Base-by-base conservation (phyloP, 208 protist species). In the Trypanosoma conorhini region DNA sequence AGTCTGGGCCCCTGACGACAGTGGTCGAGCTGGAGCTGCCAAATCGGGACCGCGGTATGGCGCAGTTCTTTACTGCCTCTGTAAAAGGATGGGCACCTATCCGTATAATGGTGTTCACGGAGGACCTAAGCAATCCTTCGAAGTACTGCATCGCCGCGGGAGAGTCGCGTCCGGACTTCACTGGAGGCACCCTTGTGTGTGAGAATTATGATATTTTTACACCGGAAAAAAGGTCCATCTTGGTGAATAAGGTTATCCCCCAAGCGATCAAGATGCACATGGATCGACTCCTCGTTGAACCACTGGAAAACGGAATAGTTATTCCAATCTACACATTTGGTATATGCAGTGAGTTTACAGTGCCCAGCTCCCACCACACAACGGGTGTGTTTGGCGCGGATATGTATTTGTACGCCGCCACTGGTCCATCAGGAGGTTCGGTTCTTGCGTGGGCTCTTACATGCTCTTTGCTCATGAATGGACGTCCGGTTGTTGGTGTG, bases 111-210 rank as follows among this genome's bases (percentile, higher is more conserved):
- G 65, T 81, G 50, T 84, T 78, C 56, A 42, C 55, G 46, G 54
- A 68, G 15, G 80, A 88, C 40, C 46, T 91, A 61, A 71, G 64
- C n/a, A 51, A 82, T 50, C 35, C 52, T 26, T 57, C 56, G 31
- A 55, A 72, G 46, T 72, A 88, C 79, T 92, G 87, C 82, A 64
- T 70, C 10, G 9, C 33, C n/a, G 65, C 68, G n/a, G 73, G 73
- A 2, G 38, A 83, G 50, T 26, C 17, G 4, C 52, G 68, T 3
- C 56, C 60, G 0, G 63, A 85, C 66, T 73, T 79, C n/a, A 9
- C 3, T 0, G 81, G 75, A 26, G 50, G 13, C 24, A 67, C 21
- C 19, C 26, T 66, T 22, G 59, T 15, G 8, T 91, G 85, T 68
- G 57, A 26, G 21, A 22, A 5, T 0, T 0, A 21, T 3, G 55